These are phyloP conservation scores for Mediolabrus comicus DNA, from an alignment of 108 stramenopile species.

Conservation along the genomic window DNA sequence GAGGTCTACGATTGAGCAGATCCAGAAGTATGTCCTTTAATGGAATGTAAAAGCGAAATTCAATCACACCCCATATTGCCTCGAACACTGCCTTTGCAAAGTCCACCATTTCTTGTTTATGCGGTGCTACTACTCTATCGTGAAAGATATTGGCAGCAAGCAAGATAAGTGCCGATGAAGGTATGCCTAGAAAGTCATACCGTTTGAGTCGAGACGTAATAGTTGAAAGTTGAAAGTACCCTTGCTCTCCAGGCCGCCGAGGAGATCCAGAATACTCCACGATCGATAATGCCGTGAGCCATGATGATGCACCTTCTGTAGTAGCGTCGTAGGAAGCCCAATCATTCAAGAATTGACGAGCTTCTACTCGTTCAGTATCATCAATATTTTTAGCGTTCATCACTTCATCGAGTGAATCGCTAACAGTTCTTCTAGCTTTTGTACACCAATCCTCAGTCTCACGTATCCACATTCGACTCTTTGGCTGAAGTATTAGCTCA, in stretches of 20 bases:
- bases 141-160: slow-evolving; percentile 51
- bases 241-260: slow-evolving; percentile 35
- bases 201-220: slow-evolving; percentile 23
- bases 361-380: neutral
- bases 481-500: slow-evolving; percentile 16
- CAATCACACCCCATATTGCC: slow-evolving; percentile 57
- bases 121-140: slow-evolving; percentile 44
- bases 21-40: slow-evolving; percentile 65
- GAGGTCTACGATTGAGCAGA: slow-evolving; percentile 52
- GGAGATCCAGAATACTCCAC: slow-evolving; percentile 39
- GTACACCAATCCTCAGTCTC: slow-evolving; percentile 27
- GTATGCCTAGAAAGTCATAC: slow-evolving; percentile 69
- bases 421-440: slow-evolving; percentile 17
- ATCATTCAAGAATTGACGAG: slow-evolving; percentile 14
- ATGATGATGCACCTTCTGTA: slow-evolving; percentile 21
- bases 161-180: slow-evolving; percentile 57
- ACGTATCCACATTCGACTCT: slow-evolving; percentile 35
- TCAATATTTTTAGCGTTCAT: slow-evolving; percentile 9
- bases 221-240: slow-evolving; percentile 28
- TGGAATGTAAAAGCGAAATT: slow-evolving; percentile 69
- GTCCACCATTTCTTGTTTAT: slow-evolving; percentile 54
- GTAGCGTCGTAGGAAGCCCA: slow-evolving; percentile 42
- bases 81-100: slow-evolving; percentile 29
- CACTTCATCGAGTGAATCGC: slow-evolving; percentile 29
- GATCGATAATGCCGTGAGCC: slow-evolving; percentile 27